Evolutionary conservation across 768 basidiomycete species (phyloP), one percentile per base, ranked within the genome.

Genomic region (Leccinellum luteum): DNA sequence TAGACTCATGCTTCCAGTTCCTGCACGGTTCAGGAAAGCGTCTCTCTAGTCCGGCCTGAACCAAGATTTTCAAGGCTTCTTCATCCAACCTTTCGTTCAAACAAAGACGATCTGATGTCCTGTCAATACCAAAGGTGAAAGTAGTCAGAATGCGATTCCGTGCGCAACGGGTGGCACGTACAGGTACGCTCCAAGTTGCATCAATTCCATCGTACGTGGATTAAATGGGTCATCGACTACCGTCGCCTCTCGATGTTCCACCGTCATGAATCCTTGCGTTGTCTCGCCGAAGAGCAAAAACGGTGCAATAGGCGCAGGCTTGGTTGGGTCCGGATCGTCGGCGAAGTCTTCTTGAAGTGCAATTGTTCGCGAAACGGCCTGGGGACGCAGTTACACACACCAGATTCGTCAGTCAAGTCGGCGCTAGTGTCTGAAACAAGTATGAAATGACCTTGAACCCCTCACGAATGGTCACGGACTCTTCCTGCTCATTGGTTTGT

Each of bases 401-500:
- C 44, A 35, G 2, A 6, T 3, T 35, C 17, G 31, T 62, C 47
- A 55, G 28, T 14, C 9, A 1, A 31, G 15, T 32, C 0, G 14
- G 23, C 6, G 2, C 3, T 21, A 9, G 0, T 15, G 12, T 17
- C 3, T 1, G 49, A 51, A 7, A 14, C 21, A 4, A 5, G 13
- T 13, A 32, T n/a, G 4, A 15, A 69, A 13, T 62, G 14, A 83
- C 84, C 61, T 66, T 71, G 62, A 84, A 84, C 0, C 83, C 83
- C 4, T 72, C 68, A 15, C 74, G 73, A 8, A 70, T 64, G 1
- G 67, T 64, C 2, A 82, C 81, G 5, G 74, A 72, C 61, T 84
- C 84, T 53, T 82, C 81, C 59, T 84, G 79, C 48, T 84, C 81
- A 17, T 76, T 76, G 6, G 78, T 82, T 65, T 85, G 82, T 0